These are phyloP conservation scores for Euclidium syriacum DNA, from an alignment of 345 rosid species.

Conservation along the genomic window DNA sequence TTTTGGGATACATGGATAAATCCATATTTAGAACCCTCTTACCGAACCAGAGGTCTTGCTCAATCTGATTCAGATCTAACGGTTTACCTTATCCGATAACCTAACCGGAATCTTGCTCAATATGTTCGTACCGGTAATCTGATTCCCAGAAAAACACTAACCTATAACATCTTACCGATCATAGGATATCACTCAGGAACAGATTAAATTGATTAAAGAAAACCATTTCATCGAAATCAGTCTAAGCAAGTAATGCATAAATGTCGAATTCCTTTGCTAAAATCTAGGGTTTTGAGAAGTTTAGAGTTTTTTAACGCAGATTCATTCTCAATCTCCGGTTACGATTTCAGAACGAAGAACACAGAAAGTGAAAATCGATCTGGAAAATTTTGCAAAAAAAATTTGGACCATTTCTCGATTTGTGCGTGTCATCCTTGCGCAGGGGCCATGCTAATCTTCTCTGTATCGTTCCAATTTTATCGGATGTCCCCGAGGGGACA, in stretches of 20 bases:
- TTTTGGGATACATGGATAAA: too few species aligned
- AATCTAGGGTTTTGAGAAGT: background rate
- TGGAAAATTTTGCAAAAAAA: background rate
- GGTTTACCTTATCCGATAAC: too few species aligned
- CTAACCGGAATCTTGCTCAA: too few species aligned
- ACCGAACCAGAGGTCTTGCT: too few species aligned
- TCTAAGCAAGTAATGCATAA: background rate
- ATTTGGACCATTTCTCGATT: slow-evolving; percentile 11
- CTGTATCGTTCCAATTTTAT: slow-evolving; percentile 19
- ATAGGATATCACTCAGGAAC: background rate
- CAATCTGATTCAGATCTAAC: too few species aligned
- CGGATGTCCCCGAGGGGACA: slow-evolving; percentile 17
- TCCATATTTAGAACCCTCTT: too few species aligned
- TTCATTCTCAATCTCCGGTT: background rate
- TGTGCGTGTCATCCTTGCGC: slow-evolving; percentile 21
- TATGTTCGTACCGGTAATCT: too few species aligned
- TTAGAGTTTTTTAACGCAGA: background rate
- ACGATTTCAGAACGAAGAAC: background rate
- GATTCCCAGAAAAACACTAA: too few species aligned
- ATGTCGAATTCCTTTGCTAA: too few species aligned
- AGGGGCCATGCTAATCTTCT: slow-evolving; percentile 20
- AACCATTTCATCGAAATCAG: background rate
- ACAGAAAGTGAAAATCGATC: background rate
- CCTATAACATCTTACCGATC: background rate
- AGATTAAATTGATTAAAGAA: background rate